Evolutionary conservation across 768 basidiomycete genomes (phyloP).

Genomic region (Flagelloscypha sp.): DNA sequence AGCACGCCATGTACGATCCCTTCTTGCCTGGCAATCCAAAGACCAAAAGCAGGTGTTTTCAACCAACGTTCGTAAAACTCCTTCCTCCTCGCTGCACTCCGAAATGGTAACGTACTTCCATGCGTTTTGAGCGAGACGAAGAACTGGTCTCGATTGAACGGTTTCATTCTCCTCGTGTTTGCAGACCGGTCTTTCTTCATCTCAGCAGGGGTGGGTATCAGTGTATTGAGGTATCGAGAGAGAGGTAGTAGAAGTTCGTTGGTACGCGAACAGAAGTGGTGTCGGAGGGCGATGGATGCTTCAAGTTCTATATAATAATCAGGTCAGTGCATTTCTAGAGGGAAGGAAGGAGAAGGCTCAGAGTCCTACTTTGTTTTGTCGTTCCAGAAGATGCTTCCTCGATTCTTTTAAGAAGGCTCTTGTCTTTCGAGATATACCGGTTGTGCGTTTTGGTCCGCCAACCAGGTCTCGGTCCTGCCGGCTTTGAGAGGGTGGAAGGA

Average conservation of each 20-base stretch:
- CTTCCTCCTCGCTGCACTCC: constrained; percentile 49
- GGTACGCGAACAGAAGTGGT: constrained; percentile 81
- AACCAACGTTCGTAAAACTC: constrained; percentile 78
- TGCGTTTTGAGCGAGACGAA: constrained; percentile 63
- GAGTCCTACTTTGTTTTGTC: constrained; percentile 40
- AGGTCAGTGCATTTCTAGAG: constrained; percentile 1
- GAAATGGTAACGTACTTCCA: constrained; percentile 70
- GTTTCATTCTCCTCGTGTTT: constrained; percentile 42
- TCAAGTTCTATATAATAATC: constrained; percentile 38
- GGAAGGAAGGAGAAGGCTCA: constrained; percentile 7
- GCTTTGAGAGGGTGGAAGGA: constrained; percentile 2
- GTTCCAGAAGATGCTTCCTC: constrained; percentile 51
- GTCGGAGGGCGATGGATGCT: constrained; percentile 58
- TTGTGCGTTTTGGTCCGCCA: constrained; percentile 77
- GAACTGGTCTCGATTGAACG: constrained; percentile 64
- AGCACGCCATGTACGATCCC: constrained; percentile 56
- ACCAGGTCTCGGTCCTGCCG: constrained; percentile 52
- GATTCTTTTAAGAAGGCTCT: constrained; percentile 58
- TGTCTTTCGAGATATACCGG: constrained; percentile 81
- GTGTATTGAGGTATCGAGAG: constrained; percentile 82
- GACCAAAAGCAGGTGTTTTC: constrained; percentile 65
- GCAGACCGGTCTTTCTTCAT: constrained; percentile 26
- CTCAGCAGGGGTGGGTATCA: constrained; percentile 68
- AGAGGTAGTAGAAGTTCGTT: constrained; percentile 83
- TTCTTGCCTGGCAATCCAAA: constrained; percentile 76